phyloP scores from a whole-genome alignment of 768 basidiomycete species.

The Exidia glandulosa region DNA sequence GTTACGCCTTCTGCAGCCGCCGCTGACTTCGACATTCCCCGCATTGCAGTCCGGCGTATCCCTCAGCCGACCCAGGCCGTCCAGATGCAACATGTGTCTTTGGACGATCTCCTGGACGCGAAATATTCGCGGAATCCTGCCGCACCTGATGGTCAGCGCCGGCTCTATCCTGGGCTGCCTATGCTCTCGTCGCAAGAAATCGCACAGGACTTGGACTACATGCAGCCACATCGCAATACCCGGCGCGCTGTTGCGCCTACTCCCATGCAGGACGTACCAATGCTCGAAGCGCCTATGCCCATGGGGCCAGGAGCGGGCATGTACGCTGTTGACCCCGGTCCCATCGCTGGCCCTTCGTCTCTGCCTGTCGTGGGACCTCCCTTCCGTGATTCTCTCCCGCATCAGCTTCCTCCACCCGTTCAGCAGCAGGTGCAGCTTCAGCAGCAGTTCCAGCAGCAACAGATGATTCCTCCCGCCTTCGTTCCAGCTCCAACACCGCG shows the following conservation, averaged over 20 bases:
- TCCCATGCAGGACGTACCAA: neutral
- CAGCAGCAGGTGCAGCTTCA: constrained; percentile 8
- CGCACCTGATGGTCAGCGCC: constrained; percentile 2
- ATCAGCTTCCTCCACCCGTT: constrained; percentile 5
- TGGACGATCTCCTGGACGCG: constrained; percentile 14
- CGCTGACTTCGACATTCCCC: neutral
- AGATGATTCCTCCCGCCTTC: neutral
- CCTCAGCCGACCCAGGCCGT: constrained; percentile 42
- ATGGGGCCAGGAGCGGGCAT: constrained; percentile 3
- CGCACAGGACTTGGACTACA: constrained; percentile 12
- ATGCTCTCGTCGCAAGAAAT: constrained; percentile 20
- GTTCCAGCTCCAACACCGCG: neutral
- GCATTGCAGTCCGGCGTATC: constrained; percentile 46
- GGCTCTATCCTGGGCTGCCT: constrained; percentile 20
- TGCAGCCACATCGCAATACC: neutral
- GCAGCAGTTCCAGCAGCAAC: neutral
- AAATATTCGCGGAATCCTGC: constrained; percentile 6
- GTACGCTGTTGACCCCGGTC: neutral
- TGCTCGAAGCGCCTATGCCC: neutral
- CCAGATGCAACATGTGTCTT: constrained; percentile 27
- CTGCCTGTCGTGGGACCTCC: constrained; percentile 10
- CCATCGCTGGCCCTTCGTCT: neutral
- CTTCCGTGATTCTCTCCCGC: too few species aligned
- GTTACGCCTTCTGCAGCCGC: neutral
- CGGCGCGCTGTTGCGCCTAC: neutral